A percentile compares a stretch with the other conserved stretches of the same genome.
Conservation (phyloP, 2,329 filamentous ascomycete species). For the Cryphonectria nitschkei region DNA sequence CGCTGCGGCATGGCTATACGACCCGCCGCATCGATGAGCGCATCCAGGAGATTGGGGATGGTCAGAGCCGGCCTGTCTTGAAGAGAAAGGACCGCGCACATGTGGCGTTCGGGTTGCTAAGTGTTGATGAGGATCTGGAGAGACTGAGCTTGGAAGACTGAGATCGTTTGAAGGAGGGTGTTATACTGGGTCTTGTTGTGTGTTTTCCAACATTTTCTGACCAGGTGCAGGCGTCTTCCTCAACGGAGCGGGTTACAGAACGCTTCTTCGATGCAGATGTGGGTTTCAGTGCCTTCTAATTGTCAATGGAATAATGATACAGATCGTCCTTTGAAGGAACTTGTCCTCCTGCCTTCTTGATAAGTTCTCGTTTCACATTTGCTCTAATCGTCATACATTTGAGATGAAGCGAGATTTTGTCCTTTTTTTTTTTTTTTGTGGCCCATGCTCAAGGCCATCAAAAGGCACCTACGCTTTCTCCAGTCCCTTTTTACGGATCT, state of each 20-base stretch:
- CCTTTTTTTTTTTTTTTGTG: not conserved
- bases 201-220: not conserved
- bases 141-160: conserved; percentile 57
- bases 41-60: conserved; percentile 52
- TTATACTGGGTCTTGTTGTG: too few relatives aligned
- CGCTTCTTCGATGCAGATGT: conserved; percentile 15
- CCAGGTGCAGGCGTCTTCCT: not conserved
- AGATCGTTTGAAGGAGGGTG: not conserved
- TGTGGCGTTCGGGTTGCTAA: conserved; percentile 79
- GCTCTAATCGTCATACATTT: conserved; percentile 19
- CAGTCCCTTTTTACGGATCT: not conserved
- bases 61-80: conserved; percentile 56
- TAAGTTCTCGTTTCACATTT: conserved; percentile 25
- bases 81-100: conserved; percentile 66
- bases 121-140: conserved; percentile 76
- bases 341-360: conserved; percentile 8
- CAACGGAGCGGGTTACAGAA: not conserved
- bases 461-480: not conserved
- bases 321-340: conserved; percentile 4
- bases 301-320: conserved; percentile 28
- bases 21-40: conserved; percentile 55
- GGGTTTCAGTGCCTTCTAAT: conserved; percentile 18
- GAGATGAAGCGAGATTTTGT: not conserved
- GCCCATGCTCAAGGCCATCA: not conserved
- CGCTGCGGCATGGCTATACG: conserved; percentile 42